Conservation (phyloP, 179 eudicot genomes). For the Beta corolliflora region DNA sequence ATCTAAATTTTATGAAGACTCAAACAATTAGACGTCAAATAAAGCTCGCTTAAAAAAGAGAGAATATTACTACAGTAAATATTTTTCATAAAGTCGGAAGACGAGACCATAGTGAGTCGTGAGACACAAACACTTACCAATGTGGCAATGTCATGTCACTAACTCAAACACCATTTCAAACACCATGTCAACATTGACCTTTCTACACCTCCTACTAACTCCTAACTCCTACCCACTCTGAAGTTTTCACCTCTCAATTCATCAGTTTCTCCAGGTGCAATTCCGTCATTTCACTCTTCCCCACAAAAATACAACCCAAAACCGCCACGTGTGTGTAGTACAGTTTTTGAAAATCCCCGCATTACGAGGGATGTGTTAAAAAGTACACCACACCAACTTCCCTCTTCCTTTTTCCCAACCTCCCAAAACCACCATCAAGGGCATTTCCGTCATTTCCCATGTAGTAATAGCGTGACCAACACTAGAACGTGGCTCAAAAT, state of each 20-base stretch:
- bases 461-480: too few relatives aligned
- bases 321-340: slow-evolving; percentile 4
- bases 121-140: background rate
- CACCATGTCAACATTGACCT: background rate
- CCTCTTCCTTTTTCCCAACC: too few relatives aligned
- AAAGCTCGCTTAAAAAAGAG: too few relatives aligned
- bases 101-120: background rate
- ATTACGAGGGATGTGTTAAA: slow-evolving; percentile 14
- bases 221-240: slow-evolving; percentile 16
- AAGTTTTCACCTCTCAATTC: slow-evolving; percentile 3
- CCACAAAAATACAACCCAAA: background rate
- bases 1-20: too few relatives aligned
- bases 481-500: too few relatives aligned
- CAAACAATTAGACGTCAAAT: too few relatives aligned
- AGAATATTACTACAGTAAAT: too few relatives aligned
- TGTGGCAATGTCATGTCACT: too few relatives aligned
- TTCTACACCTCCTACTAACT: slow-evolving; percentile 14
- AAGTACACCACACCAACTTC: background rate
- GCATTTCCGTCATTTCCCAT: slow-evolving; percentile 10
- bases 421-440: background rate
- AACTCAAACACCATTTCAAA: too few relatives aligned
- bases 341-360: slow-evolving; percentile 24
- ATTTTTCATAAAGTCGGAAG: background rate
- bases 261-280: background rate
- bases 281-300: slow-evolving; percentile 11